Percentiles rank a stretch among this genome's conserved stretches.
Conservation (phyloP, 805 yeast species). For the Schizosaccharomyces octosporus region DNA sequence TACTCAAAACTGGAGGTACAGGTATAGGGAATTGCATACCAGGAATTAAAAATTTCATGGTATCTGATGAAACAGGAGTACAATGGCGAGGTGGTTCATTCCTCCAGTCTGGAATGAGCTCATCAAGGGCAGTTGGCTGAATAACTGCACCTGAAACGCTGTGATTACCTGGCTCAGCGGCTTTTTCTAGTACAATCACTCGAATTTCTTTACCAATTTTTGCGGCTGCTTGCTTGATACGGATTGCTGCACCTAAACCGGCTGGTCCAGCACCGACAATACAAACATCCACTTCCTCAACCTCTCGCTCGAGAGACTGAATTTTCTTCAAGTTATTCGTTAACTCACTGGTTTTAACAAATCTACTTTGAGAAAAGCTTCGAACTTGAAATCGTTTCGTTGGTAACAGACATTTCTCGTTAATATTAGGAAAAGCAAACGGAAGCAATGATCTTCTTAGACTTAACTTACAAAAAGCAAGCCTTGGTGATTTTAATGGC, state of each 20-base stretch:
- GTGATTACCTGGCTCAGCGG: conserved; percentile 71
- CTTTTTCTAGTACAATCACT: conserved; percentile 77
- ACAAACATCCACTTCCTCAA: conserved; percentile 75
- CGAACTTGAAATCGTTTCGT: no score
- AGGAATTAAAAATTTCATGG: conserved; percentile 42
- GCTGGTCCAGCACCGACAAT: conserved; percentile 98
- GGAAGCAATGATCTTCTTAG: no score
- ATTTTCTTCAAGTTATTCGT: not conserved
- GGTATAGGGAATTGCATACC: conserved; percentile 49
- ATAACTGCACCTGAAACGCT: conserved; percentile 81
- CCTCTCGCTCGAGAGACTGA: conserved; percentile 25
- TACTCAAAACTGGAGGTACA: conserved; percentile 77
- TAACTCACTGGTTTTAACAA: not conserved
- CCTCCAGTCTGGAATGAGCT: conserved; percentile 45
- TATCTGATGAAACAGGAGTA: conserved; percentile 52
- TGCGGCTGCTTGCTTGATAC: conserved; percentile 62
- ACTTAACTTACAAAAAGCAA: no score
- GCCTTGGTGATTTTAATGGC: no score
- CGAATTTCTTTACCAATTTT: conserved; percentile 43
- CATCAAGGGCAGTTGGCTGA: conserved; percentile 72
- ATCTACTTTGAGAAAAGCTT: no score
- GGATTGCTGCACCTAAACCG: conserved; percentile 82
- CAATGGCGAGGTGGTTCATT: conserved; percentile 19
- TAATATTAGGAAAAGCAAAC: no score
- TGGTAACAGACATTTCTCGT: no score